These are phyloP conservation scores for Salix caprea DNA, from an alignment of 345 rosid species.

Conservation along the genomic window DNA sequence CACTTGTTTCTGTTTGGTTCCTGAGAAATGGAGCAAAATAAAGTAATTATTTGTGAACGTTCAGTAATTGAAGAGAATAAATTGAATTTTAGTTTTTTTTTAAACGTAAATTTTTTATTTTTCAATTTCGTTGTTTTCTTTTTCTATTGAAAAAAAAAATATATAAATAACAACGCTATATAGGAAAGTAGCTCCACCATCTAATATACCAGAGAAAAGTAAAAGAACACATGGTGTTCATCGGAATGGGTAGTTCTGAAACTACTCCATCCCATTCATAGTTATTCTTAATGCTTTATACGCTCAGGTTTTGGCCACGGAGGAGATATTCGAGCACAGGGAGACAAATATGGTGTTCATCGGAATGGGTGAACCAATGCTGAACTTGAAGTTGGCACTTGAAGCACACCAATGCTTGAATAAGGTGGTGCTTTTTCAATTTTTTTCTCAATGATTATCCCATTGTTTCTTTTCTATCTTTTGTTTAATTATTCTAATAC, in stretches of 20 bases:
- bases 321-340: no score
- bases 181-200: constrained; percentile 94
- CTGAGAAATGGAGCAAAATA: background rate
- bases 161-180: constrained; percentile 56
- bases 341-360: no score
- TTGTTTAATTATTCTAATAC: background rate
- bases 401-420: no score
- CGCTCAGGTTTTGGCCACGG: no score
- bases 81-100: background rate
- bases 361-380: no score
- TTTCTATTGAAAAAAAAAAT: background rate
- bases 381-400: no score
- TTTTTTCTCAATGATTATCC: no score
- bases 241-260: background rate
- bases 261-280: background rate
- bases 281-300: background rate
- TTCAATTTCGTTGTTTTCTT: background rate
- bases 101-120: background rate
- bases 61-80: background rate
- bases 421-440: no score
- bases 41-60: background rate
- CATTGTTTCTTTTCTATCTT: background rate
- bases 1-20: background rate
- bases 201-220: constrained; percentile 77
- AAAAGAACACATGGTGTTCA: constrained; percentile 32